Evolutionary conservation across 2,329 filamentous ascomycete genomes (phyloP), one percentile per base, ranked within the genome.

Genomic region (Apiospora hydei): DNA sequence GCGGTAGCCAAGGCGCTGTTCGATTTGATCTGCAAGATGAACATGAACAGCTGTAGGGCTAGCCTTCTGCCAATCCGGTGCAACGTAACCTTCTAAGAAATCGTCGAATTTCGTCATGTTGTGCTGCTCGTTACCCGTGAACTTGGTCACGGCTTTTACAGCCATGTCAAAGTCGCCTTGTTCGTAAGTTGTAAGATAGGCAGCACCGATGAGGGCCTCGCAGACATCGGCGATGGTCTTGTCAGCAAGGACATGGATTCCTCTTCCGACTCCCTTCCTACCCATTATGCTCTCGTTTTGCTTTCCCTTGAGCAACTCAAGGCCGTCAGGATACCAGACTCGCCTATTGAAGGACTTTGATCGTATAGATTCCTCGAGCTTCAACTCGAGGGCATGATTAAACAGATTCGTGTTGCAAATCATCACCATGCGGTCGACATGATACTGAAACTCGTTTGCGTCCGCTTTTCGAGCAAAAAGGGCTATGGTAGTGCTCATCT

Each of bases 161-260:
- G 90, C 90, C 79, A 89, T 79, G 77, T 92, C 87, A 77, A 91
- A 87, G 72, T 83, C 79, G 26, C 78, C 79, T 6, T 83, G 77
- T 10, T 82, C 77, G 49, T 81, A 78, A 4, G 82, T 82, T 0
- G 85, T 87, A 51, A 93, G 82, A 69, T 92, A 91, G 0, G 95
- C 92, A 2, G 96, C 96, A 7, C 96, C 96, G 67, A 99, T 98
- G 71, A 98, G 84, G 0, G 96, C 96, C 80, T 98, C 96, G 73
- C 94, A 98, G 0, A 98, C 95, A 81, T 98, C 96, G 4, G 96
- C 96, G 77, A 98, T 92, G 0, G 93, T 93, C 84, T 99, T 99
- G 82, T 98, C 93, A 0, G 91, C 92, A 1, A 99, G 87, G 0
- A 84, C 84, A 78, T 98, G 95, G 13, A 83, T 87, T 7, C 84